These are phyloP conservation scores for Coccomyxa subellipsoidea DNA, from an alignment of 163 green algal species.

Conservation along the genomic window DNA sequence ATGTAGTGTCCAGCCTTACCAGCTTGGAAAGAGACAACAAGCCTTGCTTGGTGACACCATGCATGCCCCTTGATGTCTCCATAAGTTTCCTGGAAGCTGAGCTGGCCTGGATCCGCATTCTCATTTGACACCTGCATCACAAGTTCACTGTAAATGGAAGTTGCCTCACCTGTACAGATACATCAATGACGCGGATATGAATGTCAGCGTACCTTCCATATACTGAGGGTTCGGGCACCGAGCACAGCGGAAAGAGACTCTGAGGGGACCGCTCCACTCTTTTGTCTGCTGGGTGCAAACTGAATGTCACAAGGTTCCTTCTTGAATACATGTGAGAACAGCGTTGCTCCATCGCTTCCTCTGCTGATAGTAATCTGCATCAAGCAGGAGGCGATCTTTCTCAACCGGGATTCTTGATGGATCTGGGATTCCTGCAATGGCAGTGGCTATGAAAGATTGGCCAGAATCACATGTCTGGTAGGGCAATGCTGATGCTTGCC, in stretches of 20 bases:
- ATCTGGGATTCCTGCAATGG: too few relatives aligned
- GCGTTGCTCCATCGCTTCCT: background rate
- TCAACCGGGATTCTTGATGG: too few relatives aligned
- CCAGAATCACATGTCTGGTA: background rate
- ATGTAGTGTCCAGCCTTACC: background rate
- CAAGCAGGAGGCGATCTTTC: too few relatives aligned
- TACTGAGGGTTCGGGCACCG: background rate
- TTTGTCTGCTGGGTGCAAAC: background rate
- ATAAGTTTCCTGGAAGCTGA: slow-evolving; percentile 69
- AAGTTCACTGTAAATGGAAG: background rate
- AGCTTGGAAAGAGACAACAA: background rate
- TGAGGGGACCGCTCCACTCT: background rate
- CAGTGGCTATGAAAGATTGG: too few relatives aligned
- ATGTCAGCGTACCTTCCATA: background rate
- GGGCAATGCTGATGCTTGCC: background rate
- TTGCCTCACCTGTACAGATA: background rate
- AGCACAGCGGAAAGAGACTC: background rate
- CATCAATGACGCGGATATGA: background rate
- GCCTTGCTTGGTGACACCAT: slow-evolving; percentile 41
- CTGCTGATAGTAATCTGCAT: background rate
- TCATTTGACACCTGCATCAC: background rate
- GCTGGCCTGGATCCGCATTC: slow-evolving; percentile 38
- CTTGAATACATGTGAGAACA: background rate
- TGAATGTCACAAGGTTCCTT: background rate
- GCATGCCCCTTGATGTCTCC: slow-evolving; percentile 60